Percentiles rank a stretch among this genome's conserved stretches.
phyloP scores from a whole-genome alignment of 345 rosid genomes.

The Salix exigua region DNA sequence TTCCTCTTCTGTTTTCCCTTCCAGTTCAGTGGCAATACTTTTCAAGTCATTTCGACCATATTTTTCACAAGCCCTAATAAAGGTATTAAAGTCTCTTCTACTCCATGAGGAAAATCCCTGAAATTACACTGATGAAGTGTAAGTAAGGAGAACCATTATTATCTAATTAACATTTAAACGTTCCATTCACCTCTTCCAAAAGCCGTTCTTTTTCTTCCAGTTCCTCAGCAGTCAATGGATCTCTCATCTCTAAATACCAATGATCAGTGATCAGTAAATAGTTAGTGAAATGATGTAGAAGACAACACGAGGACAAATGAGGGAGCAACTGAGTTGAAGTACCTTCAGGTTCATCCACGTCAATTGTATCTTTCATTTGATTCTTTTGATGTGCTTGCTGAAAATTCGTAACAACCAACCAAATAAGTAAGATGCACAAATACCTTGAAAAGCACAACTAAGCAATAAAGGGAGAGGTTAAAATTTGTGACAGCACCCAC shows the following conservation, averaged over 20 bases:
- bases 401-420: slow-evolving; percentile 1
- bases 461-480: slow-evolving; percentile 7
- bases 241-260: slow-evolving; percentile 58
- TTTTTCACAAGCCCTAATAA: slow-evolving; percentile 92
- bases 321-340: background rate
- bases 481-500: slow-evolving; percentile 38
- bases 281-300: background rate
- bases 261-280: slow-evolving; percentile 23
- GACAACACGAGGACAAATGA: background rate
- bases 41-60: slow-evolving; percentile 83
- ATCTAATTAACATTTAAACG: slow-evolving; percentile 5
- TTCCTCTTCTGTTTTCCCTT: slow-evolving; percentile 89
- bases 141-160: slow-evolving; percentile 14
- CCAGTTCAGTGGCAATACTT: slow-evolving; percentile 89
- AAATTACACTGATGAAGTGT: slow-evolving; percentile 8
- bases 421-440: background rate
- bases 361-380: slow-evolving; percentile 88
- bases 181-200: slow-evolving; percentile 69
- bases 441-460: background rate
- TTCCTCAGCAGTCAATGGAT: slow-evolving; percentile 95
- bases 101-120: slow-evolving; percentile 99
- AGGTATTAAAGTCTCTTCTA: slow-evolving; percentile 84
- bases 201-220: slow-evolving; percentile 88
- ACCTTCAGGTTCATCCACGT: slow-evolving; percentile 99
- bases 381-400: slow-evolving; percentile 99